Base-by-base conservation (phyloP, 208 protist genomes). In the Leptomonas seymouri region DNA sequence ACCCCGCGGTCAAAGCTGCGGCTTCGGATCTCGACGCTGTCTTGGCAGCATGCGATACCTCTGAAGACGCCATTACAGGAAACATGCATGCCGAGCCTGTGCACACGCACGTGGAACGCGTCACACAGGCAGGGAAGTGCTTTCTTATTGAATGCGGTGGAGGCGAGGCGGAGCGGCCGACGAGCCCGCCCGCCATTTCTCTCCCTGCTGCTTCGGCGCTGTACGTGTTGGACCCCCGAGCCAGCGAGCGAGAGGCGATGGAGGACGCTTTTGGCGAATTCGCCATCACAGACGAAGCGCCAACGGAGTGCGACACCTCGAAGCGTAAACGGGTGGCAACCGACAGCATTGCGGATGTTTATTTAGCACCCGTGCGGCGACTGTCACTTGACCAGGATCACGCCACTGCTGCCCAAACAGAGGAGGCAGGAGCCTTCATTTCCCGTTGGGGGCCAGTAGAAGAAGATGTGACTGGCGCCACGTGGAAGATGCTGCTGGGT, bases 201-300 rank as follows among this genome's bases (percentile, higher is more conserved):
- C 15, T 16, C 14, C 55, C n/a, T 15, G 55, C 55, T 31, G 55
- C 54, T 12, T 27, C 46, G 21, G 54, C 61, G 18, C 30, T 76
- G 34, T 76, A 70, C 18, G 57, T 71, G 20, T 30, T 76, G 45
- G 71, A 71, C 15, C 6, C 62, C 0, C n/a, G n/a, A 27, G 71
- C 74, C 3, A 74, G 58, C 20, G 67, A 74, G 28, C 21, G 30
- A 23, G 64, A 55, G 39, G 74, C 67, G 23, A 42, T 66, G 49
- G 51, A 68, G 27, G 69, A 74, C 25, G 59, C 63, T 15, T 69
- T 81, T 44, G 64, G 57, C 2, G 69, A 76, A 1, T 76, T 80
- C 44, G 62, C 66, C 39, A 34, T 80, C 30, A 74, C 67, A 12
- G 67, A 80, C 20, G 70, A 56, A 21, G 36, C n/a, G 3, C 6